phyloP scores from a whole-genome alignment of 306 rosid genomes.

The Biancaea sappan region DNA sequence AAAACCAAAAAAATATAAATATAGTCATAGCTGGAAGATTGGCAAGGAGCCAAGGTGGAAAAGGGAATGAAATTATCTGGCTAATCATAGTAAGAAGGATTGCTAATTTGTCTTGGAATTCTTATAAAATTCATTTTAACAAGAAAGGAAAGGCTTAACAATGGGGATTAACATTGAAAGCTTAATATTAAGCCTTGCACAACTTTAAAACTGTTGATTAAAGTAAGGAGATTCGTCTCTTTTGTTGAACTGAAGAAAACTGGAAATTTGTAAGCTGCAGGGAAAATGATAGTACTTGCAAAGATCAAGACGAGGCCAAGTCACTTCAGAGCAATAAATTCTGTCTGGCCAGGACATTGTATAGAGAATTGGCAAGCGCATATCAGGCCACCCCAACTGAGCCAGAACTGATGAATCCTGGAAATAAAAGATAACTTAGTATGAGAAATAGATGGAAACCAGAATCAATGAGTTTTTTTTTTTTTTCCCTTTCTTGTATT shows the following conservation, averaged over 20 bases:
- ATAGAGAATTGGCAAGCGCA: conserved; percentile 98
- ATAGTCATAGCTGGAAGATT: background rate
- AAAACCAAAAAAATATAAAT: conserved; percentile 6
- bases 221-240: conserved; percentile 14
- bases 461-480: background rate
- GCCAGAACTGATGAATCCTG: conserved; percentile 99
- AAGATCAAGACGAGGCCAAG: conserved; percentile 99
- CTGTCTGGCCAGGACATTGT: conserved; percentile 98
- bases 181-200: background rate
- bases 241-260: conserved; percentile 12
- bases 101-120: background rate
- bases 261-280: conserved; percentile 31
- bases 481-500: conserved; percentile 18
- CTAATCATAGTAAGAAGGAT: background rate
- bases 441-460: conserved; percentile 14
- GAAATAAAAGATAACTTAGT: conserved; percentile 16
- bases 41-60: conserved; percentile 4
- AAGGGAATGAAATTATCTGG: background rate
- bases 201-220: background rate
- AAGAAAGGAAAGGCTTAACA: conserved; percentile 10
- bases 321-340: conserved; percentile 85
- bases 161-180: background rate
- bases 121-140: background rate
- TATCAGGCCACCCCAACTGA: conserved; percentile 98
- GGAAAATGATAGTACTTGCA: conserved; percentile 71